Conservation (phyloP, 2,329 filamentous ascomycete species). For the Aspergillus alliaceus region DNA sequence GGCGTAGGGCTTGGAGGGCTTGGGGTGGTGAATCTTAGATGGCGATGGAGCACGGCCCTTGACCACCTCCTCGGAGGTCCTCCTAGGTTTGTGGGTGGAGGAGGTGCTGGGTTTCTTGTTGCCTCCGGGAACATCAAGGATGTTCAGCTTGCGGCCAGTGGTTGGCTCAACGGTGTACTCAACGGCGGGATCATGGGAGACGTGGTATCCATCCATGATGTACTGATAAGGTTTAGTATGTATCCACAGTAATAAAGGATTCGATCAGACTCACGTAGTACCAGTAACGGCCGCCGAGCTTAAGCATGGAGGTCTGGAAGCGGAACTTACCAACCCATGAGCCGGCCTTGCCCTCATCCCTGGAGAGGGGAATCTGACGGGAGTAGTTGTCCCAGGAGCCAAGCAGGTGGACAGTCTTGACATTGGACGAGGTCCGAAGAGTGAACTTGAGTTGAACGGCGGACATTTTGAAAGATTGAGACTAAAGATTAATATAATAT, state of each 20-base stretch:
- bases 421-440: constrained; percentile 91
- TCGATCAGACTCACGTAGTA: constrained; percentile 68
- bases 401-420: constrained; percentile 96
- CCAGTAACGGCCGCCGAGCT: constrained; percentile 94
- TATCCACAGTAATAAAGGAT: not conserved
- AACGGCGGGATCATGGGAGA: constrained; percentile 92
- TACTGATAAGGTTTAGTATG: constrained; percentile 52
- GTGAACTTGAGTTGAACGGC: constrained; percentile 92
- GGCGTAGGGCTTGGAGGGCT: constrained; percentile 83
- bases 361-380: constrained; percentile 90
- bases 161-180: constrained; percentile 90
- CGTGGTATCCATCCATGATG: constrained; percentile 98
- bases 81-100: constrained; percentile 40
- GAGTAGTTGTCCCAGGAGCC: constrained; percentile 98
- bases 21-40: constrained; percentile 86
- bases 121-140: constrained; percentile 80
- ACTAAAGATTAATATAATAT: constrained; percentile 30
- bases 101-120: constrained; percentile 42
- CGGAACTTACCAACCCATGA: constrained; percentile 96
- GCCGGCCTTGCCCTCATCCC: constrained; percentile 82
- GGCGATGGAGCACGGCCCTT: constrained; percentile 86
- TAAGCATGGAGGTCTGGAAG: constrained; percentile 83
- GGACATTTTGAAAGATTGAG: constrained; percentile 65
- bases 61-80: constrained; percentile 66
- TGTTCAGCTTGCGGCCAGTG: constrained; percentile 94